Evolutionary conservation across 2,329 filamentous ascomycete species (phyloP).

Genomic region (Colletotrichum endophyticum): DNA sequence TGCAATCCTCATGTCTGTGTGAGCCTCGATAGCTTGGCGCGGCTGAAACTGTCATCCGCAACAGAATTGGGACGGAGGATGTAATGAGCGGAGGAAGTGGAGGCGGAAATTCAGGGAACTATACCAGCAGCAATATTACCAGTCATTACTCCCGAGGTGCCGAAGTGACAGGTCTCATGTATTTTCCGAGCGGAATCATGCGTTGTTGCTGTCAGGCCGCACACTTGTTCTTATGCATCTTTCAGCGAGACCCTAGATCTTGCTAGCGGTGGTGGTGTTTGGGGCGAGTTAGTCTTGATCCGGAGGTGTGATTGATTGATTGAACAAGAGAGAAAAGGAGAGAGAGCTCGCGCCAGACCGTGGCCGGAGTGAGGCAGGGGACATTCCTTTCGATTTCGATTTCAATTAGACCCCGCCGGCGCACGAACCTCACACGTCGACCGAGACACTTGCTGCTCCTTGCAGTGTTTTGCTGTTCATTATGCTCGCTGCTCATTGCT

Average conservation of each 20-base stretch:
- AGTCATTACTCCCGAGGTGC: neutral
- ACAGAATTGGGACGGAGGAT: slow-evolving; percentile 5
- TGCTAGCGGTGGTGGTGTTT: neutral
- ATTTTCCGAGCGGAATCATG: neutral
- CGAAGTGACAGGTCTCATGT: neutral
- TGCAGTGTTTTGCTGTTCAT: neutral
- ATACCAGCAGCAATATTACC: neutral
- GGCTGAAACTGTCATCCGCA: slow-evolving; percentile 13
- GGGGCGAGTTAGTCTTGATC: slow-evolving; percentile 7
- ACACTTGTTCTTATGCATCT: neutral
- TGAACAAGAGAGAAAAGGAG: neutral
- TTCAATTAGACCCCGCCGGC: neutral
- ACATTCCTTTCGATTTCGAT: neutral
- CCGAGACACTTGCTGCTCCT: neutral
- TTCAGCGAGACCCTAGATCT: neutral
- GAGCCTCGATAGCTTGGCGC: neutral
- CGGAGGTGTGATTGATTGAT: neutral
- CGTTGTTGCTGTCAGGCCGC: neutral
- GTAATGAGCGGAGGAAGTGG: neutral
- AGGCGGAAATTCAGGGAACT: neutral
- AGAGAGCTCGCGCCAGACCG: slow-evolving; percentile 5
- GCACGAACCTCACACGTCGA: neutral
- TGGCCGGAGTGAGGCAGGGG: neutral
- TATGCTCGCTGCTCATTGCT: neutral
- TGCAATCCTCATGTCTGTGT: neutral